Conservation (phyloP, 495 filamentous ascomycete genomes). For the Penicillium goetzii region DNA sequence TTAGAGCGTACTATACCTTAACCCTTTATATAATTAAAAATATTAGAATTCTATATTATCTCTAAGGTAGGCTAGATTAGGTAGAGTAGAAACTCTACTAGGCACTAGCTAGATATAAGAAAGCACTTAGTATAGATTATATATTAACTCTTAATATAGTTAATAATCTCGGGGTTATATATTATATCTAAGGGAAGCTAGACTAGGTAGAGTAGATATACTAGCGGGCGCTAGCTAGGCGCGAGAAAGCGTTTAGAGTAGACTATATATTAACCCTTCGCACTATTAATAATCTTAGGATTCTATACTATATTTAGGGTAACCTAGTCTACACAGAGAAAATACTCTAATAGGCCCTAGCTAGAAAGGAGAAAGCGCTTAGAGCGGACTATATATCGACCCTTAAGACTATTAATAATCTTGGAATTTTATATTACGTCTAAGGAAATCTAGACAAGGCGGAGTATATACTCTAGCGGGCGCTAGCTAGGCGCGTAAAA, state of each 20-base stretch:
- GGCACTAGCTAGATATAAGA: background rate
- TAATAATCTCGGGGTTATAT: background rate
- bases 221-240: conserved; percentile 32
- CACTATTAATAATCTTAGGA: conserved; percentile 35
- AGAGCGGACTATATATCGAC: background rate
- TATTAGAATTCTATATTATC: background rate
- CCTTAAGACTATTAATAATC: background rate
- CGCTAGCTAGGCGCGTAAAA: conserved; percentile 37
- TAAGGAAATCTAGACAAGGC: conserved; percentile 19
- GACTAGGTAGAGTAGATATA: conserved; percentile 35
- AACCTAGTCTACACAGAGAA: background rate
- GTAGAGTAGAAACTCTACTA: background rate
- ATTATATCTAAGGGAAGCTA: background rate
- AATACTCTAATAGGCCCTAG: background rate
- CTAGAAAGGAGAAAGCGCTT: background rate
- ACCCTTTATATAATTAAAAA: background rate
- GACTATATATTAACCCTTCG: conserved; percentile 35
- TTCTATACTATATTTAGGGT: background rate
- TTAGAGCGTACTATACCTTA: background rate
- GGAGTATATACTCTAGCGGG: conserved; percentile 34
- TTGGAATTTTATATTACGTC: background rate
- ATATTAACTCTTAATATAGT: background rate
- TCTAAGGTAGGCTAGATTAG: background rate
- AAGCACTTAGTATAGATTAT: background rate
- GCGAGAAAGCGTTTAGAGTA: conserved; percentile 33